Evolutionary conservation across 1,284 basidiomycete genomes (phyloP), one percentile per base, ranked within the genome.

Genomic region (Paramarasmius palmivorus): DNA sequence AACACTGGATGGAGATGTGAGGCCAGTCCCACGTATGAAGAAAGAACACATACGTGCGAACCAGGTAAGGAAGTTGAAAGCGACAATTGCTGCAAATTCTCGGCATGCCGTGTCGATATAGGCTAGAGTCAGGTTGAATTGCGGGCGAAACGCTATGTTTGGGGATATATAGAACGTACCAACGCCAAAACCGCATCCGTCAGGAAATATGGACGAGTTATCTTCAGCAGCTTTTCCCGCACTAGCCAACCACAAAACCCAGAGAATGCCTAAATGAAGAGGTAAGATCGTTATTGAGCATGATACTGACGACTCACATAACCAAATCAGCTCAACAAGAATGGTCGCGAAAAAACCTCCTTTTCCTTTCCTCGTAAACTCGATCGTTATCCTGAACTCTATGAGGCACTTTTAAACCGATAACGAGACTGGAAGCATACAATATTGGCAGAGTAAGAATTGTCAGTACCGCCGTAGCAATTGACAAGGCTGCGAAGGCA

Each of bases 201-300:
- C 32, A 0, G 59, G 47, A 52, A 67, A 70, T 38, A 57, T 38
- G 19, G 66, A 38, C 5, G 39, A 41, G 26, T 58, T 57, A 1
- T 53, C 55, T n/a, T 63, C 52, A 4, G 72, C 70, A 6, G 77
- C 59, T 32, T 72, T 63, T 1, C 69, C 78, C 2, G 69, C 84
- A 50, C 71, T 70, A 14, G 81, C 71, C 35, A 86, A 68, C 82
- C 81, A 86, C 23, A 87, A 64, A 52, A 86, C 63, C 74, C 77
- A 82, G 6, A 87, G 72, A 45, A 83, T 38, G 53, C 61, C 84
- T 83, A 56, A 37, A 44, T 36, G 35, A 35, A 38, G 22, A 32
- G 2, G 47, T 26, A 48, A 14, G 36, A 12, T 29, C 40, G 34
- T 42, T 12, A 9, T 32, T n/a, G 15, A 45, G 25, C 47, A n/a